These are phyloP conservation scores for Daldinia bambusicola DNA, from an alignment of 495 filamentous ascomycete species.

Conservation along the genomic window DNA sequence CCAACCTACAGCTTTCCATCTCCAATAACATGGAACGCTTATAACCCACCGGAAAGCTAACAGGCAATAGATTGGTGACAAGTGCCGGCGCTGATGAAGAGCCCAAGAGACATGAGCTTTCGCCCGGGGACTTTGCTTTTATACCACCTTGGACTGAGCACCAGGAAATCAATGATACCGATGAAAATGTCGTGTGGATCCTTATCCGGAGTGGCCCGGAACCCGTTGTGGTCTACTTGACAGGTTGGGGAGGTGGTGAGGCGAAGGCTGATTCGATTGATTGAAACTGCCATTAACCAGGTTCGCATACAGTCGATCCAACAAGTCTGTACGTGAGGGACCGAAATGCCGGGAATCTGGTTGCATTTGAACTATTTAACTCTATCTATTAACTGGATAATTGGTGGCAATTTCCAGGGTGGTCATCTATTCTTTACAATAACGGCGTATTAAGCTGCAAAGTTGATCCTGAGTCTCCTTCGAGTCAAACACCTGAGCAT, in stretches of 20 bases:
- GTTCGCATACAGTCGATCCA: conserved; percentile 17
- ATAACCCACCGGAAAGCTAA: conserved; percentile 20
- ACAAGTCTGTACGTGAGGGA: background rate
- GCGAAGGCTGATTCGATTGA: conserved; percentile 43
- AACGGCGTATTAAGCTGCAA: conserved; percentile 54
- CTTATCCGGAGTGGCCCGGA: conserved; percentile 66
- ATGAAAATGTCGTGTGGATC: conserved; percentile 68
- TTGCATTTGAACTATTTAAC: conserved; percentile 13
- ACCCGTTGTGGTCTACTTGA: conserved; percentile 67
- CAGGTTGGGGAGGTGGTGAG: conserved; percentile 63
- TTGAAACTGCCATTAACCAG: conserved; percentile 8
- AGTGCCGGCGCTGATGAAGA: conserved; percentile 55
- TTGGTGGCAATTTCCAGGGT: conserved; percentile 19
- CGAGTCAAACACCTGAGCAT: conserved; percentile 74
- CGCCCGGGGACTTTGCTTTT: conserved; percentile 70
- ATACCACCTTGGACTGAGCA: conserved; percentile 73
- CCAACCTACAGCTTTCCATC: background rate
- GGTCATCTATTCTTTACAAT: conserved; percentile 48
- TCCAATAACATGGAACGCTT: background rate
- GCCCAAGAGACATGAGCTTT: conserved; percentile 62
- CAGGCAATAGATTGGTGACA: conserved; percentile 47
- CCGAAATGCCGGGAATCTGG: conserved; percentile 15
- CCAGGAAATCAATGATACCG: conserved; percentile 70
- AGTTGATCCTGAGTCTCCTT: conserved; percentile 53
- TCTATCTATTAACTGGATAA: conserved; percentile 13